These are phyloP conservation scores for Dactylis glomerata DNA, from an alignment of 176 grass and related monocot genomes.

Conservation along the genomic window DNA sequence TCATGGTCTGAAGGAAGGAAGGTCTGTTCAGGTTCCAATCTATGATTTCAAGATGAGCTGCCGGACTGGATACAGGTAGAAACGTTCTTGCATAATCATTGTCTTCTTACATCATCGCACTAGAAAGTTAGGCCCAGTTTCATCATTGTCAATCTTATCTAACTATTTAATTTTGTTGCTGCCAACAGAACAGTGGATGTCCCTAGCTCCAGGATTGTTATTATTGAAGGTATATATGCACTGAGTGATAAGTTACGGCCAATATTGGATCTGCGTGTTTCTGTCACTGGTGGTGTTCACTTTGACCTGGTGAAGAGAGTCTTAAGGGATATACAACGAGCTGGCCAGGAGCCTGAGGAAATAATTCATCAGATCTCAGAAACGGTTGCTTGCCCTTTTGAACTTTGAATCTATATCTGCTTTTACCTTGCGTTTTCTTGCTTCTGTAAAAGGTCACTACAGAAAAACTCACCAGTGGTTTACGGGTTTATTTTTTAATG, in stretches of 20 bases:
- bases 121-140: conserved; percentile 13
- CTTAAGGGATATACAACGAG: conserved; percentile 94
- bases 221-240: conserved; percentile 98
- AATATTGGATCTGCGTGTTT: conserved; percentile 86
- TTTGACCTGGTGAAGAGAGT: conserved; percentile 99
- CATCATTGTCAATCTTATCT: not conserved
- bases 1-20: conserved; percentile 77
- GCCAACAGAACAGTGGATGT: conserved; percentile 78
- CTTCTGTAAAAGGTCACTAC: conserved; percentile 11
- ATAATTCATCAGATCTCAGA: conserved; percentile 98
- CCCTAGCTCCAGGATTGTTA: conserved; percentile 77
- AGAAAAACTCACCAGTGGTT: not conserved
- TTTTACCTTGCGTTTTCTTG: not conserved
- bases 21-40: conserved; percentile 88
- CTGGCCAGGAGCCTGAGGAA: conserved; percentile 95
- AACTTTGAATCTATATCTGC: conserved; percentile 18
- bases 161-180: conserved; percentile 27
- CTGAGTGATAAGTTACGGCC: conserved; percentile 81
- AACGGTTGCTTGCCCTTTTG: conserved; percentile 57
- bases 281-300: conserved; percentile 97
- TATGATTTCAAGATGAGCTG: conserved; percentile 93
- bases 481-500: conserved; percentile 13
- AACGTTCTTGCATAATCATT: conserved; percentile 2
- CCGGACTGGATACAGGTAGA: conserved; percentile 84
- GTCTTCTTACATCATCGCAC: conserved; percentile 9